Evolutionary conservation across 805 yeast genomes (phyloP), one percentile per base, ranked within the genome.

Genomic region (Starmerella ratchasimensis): DNA sequence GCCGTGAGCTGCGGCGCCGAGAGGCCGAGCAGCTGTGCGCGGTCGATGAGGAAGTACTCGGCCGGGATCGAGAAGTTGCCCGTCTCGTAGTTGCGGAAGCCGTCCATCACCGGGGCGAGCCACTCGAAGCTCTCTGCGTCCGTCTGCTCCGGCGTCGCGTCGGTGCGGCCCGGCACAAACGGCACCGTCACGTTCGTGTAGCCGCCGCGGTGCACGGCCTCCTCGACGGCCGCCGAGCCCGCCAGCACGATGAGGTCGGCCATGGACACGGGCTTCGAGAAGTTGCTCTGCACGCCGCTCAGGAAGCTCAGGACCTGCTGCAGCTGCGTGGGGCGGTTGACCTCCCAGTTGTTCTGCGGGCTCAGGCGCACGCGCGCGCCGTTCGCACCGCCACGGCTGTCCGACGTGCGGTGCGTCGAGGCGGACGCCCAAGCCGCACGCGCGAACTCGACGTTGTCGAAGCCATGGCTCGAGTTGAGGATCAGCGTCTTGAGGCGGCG

Each of bases 371-470:
- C 40, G 16, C 48, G 46, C 8, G 48, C 46, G 28, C 48, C 48
- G 37, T 45, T 42, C 9, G 39, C 46, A 31, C 48, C 48, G 16
- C 48, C 48, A 18, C 48, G 46, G 36, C 35, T 24, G 36, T 45
- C 48, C 3, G 46, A 35, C 18, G 26, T 21, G 16, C 48, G 46
- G 42, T 37, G 41, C 3, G 41, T 37, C 13, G 48, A 42, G 22
- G 48, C 48, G 11, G 48, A 18, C 3, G 45, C 44, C 48, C 48
- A 45, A 9, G 48, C 48, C 18, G 31, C 46, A n/a, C 44, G 39
- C 15, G 46, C 48, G 21, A 38, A 43, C 13, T 42, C 39, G 27
- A 32, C 20, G 10, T 34, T 38, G 29, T 38, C 34, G 7, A 38
- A 22, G n/a, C 10, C 17, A 17, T 35, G 29, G 14, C 21, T 35